Evolutionary conservation across 225 moss, liverwort and hornwort species (phyloP).

Genomic region (Pseudisothecium myosuroides): DNA sequence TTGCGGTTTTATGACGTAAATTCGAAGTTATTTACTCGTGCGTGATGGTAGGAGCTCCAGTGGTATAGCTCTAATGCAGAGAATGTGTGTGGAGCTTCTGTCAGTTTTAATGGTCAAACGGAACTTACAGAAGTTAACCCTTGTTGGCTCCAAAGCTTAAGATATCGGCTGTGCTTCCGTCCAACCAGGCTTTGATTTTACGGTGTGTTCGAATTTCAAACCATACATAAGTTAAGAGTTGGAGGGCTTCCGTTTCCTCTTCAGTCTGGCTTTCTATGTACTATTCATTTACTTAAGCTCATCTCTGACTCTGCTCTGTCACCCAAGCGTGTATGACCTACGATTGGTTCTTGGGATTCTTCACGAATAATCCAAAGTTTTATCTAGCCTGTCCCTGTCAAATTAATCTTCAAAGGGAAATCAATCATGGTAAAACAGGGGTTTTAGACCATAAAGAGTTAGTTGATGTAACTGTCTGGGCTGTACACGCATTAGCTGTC

Average conservation of each 20-base stretch:
- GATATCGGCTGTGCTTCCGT: background rate
- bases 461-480: background rate
- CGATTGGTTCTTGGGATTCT: background rate
- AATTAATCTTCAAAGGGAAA: background rate
- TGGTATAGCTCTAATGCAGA: background rate
- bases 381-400: background rate
- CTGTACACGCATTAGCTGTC: constrained; percentile 3
- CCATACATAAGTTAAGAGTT: background rate
- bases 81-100: background rate
- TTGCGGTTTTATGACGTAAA: background rate
- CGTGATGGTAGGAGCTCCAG: background rate
- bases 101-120: background rate
- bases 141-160: background rate
- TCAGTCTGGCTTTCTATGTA: background rate
- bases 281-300: background rate
- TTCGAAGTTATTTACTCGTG: background rate
- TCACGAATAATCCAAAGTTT: background rate
- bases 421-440: background rate
- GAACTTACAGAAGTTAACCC: background rate
- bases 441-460: background rate
- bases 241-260: background rate
- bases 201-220: background rate
- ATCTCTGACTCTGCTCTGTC: background rate
- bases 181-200: background rate
- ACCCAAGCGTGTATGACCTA: background rate